These are phyloP conservation scores for Fusarium sp. DNA, from an alignment of 2,329 filamentous ascomycete genomes.

Conservation along the genomic window DNA sequence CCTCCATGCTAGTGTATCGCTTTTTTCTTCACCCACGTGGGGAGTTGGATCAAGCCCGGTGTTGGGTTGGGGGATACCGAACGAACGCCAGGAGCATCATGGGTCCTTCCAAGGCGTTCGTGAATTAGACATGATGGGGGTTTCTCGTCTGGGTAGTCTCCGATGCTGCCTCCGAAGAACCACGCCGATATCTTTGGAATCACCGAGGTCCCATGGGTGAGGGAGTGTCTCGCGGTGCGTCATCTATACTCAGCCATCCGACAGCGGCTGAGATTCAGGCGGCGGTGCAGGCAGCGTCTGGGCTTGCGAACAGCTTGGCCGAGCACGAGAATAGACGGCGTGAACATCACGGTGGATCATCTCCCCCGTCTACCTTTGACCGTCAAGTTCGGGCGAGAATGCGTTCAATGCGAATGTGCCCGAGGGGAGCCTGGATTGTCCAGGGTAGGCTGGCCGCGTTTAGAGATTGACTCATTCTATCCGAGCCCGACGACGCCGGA, in stretches of 20 bases:
- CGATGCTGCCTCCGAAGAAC: not conserved
- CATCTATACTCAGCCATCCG: conserved; percentile 29
- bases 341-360: not conserved
- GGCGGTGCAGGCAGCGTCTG: conserved; percentile 23
- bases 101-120: not conserved
- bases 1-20: not conserved
- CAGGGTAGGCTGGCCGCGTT: not conserved
- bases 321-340: conserved; percentile 8
- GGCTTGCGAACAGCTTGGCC: conserved; percentile 4
- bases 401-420: not conserved
- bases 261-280: conserved; percentile 5
- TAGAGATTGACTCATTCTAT: conserved; percentile 4
- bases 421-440: not conserved
- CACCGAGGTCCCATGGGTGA: conserved; percentile 6
- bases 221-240: conserved; percentile 3
- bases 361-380: not conserved
- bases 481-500: not conserved
- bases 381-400: not conserved
- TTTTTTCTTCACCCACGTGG: not conserved
- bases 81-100: not conserved
- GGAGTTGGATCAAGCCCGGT: not conserved
- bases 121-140: not conserved
- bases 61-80: not conserved
- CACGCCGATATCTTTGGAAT: not conserved
- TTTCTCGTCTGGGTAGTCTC: not conserved